Percentiles rank a stretch among this genome's conserved stretches.
Conservation (phyloP, 2,329 filamentous ascomycete genomes). For the Truncatella angustata region DNA sequence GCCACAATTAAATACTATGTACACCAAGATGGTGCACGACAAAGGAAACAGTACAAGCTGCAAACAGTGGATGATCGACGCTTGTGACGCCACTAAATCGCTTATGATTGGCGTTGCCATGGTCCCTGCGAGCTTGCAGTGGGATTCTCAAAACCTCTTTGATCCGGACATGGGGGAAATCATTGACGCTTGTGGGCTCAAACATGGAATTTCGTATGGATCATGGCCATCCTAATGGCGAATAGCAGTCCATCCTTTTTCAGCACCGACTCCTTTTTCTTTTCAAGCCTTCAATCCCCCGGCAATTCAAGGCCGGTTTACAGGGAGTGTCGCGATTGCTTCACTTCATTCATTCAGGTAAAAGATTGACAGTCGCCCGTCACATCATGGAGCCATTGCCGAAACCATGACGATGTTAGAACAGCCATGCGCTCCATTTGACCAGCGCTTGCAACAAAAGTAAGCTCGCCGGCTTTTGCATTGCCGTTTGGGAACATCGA, state of each 20-base stretch:
- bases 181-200: neutral
- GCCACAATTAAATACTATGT: neutral
- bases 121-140: neutral
- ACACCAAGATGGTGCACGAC: no score
- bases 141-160: neutral
- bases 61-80: neutral
- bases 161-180: neutral
- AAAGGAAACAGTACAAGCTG: no score
- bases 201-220: neutral
- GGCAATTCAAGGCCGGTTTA: neutral
- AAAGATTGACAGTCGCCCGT: neutral
- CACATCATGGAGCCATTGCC: neutral
- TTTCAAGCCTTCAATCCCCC: neutral
- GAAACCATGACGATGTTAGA: no score
- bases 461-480: no score
- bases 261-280: conserved; percentile 1
- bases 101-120: neutral
- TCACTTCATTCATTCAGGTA: neutral
- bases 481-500: no score
- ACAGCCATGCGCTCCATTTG: no score
- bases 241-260: neutral
- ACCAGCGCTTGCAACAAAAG: no score
- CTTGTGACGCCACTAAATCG: conserved; percentile 4
- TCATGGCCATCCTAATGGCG: neutral
- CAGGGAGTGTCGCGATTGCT: neutral